Conservation (phyloP, 2,329 filamentous ascomycete genomes). For the Pseudogymnoascus sp. region DNA sequence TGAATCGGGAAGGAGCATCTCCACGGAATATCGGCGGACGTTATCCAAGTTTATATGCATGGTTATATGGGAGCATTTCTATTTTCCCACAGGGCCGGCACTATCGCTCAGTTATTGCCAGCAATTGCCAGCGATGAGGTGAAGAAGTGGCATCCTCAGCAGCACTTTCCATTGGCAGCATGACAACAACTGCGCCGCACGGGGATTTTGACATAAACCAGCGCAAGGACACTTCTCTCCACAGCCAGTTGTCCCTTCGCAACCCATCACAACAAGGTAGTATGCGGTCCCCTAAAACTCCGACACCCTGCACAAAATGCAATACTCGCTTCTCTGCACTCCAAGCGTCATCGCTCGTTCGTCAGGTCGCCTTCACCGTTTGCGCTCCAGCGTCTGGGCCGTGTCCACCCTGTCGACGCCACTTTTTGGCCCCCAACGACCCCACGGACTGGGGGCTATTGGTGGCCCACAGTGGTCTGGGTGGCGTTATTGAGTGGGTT, state of each 20-base stretch:
- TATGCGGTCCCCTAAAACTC: not conserved
- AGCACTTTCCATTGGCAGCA: not conserved
- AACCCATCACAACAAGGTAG: not conserved
- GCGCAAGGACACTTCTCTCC: not conserved
- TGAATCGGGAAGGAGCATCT: not conserved
- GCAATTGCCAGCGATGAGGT: not conserved
- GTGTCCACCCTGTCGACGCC: constrained; percentile 3
- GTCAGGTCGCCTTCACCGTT: not conserved
- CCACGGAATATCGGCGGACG: not conserved
- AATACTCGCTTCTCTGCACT: not conserved
- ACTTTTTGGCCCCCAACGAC: not conserved
- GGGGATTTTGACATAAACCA: not conserved
- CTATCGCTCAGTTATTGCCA: not conserved
- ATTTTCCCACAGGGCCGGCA: not conserved
- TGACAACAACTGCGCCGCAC: not conserved
- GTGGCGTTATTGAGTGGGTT: not conserved
- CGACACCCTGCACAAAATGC: not conserved
- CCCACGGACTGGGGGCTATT: not conserved
- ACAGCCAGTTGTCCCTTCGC: not conserved
- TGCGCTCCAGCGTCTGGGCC: not conserved
- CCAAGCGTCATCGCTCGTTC: not conserved
- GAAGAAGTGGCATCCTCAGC: not conserved
- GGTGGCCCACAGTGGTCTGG: not conserved
- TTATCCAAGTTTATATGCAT: not conserved
- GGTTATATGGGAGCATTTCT: not conserved